Conservation (phyloP, 768 basidiomycete species). For the Amanita polypyramis region DNA sequence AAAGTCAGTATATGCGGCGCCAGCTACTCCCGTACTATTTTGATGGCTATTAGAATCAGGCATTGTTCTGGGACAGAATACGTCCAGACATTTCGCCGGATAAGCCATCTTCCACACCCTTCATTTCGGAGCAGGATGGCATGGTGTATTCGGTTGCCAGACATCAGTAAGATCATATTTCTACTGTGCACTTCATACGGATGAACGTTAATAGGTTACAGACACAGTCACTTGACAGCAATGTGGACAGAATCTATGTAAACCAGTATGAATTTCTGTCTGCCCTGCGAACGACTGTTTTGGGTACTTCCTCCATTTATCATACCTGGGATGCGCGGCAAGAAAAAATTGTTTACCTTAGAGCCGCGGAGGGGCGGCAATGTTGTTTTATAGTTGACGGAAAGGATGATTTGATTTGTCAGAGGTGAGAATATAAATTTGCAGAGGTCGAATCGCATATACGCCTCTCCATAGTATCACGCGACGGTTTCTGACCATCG, state of each 20-base stretch:
- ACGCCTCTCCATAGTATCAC: conserved; percentile 32
- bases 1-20: conserved; percentile 11
- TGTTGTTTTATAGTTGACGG: conserved; percentile 40
- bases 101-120: conserved; percentile 32
- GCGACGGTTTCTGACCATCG: conserved; percentile 56
- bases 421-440: conserved; percentile 31
- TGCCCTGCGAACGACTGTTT: conserved; percentile 43
- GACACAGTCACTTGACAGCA: conserved; percentile 30
- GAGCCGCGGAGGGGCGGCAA: conserved; percentile 21
- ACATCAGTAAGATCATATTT: conserved; percentile 37
- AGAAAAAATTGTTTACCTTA: conserved; percentile 48
- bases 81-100: conserved; percentile 21
- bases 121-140: conserved; percentile 59
- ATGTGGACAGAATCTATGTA: conserved; percentile 30
- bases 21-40: conserved; percentile 5
- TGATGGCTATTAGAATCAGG: conserved; percentile 27
- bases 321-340: conserved; percentile 48
- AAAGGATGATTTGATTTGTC: conserved; percentile 43
- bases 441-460: not conserved
- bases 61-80: conserved; percentile 57
- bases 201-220: conserved; percentile 30
- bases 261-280: conserved; percentile 36
- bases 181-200: not conserved
- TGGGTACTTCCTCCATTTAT: conserved; percentile 60
- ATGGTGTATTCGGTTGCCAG: conserved; percentile 44